Base-by-base conservation (phyloP, 495 filamentous ascomycete genomes). In the Aspergillus conjunctus region DNA sequence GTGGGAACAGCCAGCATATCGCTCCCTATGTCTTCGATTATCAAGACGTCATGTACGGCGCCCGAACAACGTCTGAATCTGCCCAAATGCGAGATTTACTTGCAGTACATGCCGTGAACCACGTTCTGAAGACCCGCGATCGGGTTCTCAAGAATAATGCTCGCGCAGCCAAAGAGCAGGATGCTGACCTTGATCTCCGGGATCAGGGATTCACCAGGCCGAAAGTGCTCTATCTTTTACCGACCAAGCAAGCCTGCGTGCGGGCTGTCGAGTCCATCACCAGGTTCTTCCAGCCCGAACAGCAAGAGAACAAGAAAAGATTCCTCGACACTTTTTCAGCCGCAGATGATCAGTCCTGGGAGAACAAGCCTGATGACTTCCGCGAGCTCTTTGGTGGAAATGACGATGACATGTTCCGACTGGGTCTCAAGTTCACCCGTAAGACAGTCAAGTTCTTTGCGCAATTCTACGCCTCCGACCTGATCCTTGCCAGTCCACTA, bases 181-280 rank as follows among this genome's bases (percentile, higher is more conserved):
- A 79, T 33, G 82, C 84, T 48, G 86, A 89, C 31, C 77, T 91
- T 21, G 94, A 98, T 54, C 78, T 92, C 30, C 85, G 92, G 46
- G 95, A 98, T 71, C 94, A 98, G 74, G 94, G 95, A 4, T 98
- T 97, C 71, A 97, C 94, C 0, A 82, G 94, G 2, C 94, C 95
- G 7, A 97, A 96, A 67, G 87, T 97, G 17, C 83, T 98, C 21
- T 88, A 97, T 64, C 79, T 98, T 41, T 74, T 96, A 8, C 93
- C 94, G 2, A 98, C 94, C 1, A 82, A 91, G 46, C 86, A 96
- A 64, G 86, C 91, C 2, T 95, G 91, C 62, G 88, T 89, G 48
- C 85, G 86, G 63, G 85, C 85, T 64, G 80, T 97, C 33, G 83
- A 96, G 43, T 81, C 79, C 8, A 89, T 98, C 32, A 85, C 86